These are phyloP conservation scores for Lasiodiplodia hormozganensis DNA, from an alignment of 2,329 filamentous ascomycete genomes.

Conservation along the genomic window DNA sequence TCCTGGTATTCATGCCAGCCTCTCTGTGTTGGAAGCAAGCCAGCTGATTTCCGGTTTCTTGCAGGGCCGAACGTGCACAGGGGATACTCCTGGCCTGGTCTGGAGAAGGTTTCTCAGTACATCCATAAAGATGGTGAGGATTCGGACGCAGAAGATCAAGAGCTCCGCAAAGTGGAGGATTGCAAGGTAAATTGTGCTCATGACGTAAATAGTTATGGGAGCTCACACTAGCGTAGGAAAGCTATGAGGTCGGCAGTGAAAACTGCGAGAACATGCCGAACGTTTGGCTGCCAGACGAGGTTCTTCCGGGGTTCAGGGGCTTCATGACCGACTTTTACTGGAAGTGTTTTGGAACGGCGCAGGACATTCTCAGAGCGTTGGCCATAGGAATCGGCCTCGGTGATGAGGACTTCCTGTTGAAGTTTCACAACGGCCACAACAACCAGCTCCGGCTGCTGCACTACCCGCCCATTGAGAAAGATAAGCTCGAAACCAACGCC, in stretches of 20 bases:
- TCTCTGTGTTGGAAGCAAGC: background rate
- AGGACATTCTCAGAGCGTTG: constrained; percentile 55
- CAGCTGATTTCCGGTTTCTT: background rate
- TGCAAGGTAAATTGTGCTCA: constrained; percentile 52
- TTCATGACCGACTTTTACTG: constrained; percentile 60
- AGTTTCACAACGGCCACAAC: constrained; percentile 61
- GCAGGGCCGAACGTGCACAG: constrained; percentile 54
- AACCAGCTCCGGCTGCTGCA: constrained; percentile 68
- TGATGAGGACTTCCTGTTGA: constrained; percentile 54
- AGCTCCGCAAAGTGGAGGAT: constrained; percentile 56
- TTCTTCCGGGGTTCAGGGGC: constrained; percentile 53
- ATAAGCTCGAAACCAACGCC: constrained; percentile 51
- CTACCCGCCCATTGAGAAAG: constrained; percentile 59
- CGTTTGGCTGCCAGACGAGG: constrained; percentile 56
- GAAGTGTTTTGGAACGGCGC: constrained; percentile 52
- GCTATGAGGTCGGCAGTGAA: constrained; percentile 55
- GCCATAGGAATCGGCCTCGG: constrained; percentile 57
- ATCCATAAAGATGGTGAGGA: constrained; percentile 53
- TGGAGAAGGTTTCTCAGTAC: constrained; percentile 55
- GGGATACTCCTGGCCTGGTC: constrained; percentile 63
- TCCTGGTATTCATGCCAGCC: constrained; percentile 40
- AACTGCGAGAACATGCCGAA: constrained; percentile 52
- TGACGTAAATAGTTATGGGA: background rate
- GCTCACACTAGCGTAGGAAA: constrained; percentile 35
- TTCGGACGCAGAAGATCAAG: constrained; percentile 50